Evolutionary conservation across 192 early-diverging fungal species (phyloP).

Genomic region (Entrophospora sp.): DNA sequence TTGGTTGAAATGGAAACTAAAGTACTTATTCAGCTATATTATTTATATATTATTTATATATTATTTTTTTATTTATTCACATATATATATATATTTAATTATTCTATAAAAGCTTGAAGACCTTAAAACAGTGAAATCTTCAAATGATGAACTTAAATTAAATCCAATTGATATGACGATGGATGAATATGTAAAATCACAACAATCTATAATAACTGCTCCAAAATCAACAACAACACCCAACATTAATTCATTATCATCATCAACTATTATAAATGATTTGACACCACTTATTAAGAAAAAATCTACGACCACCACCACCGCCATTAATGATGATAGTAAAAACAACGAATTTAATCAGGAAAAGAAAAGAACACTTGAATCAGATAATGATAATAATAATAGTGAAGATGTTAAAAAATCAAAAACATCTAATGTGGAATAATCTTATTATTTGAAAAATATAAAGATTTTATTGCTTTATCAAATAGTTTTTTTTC

Average conservation of each 20-base stretch:
- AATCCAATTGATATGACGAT: slow-evolving; percentile 12
- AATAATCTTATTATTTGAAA: too few relatives aligned
- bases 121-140: slow-evolving; percentile 23
- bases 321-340: too few relatives aligned
- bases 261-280: slow-evolving; percentile 33
- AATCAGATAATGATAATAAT: too few relatives aligned
- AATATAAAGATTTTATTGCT: too few relatives aligned
- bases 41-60: not conserved
- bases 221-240: not conserved
- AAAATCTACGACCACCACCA: too few relatives aligned
- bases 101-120: slow-evolving; percentile 32
- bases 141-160: slow-evolving; percentile 24
- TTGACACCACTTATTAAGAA: slow-evolving; percentile 39
- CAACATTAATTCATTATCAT: slow-evolving; percentile 6
- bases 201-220: not conserved
- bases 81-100: not conserved
- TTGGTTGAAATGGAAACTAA: slow-evolving; percentile 57
- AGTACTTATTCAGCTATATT: slow-evolving; percentile 23
- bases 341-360: too few relatives aligned
- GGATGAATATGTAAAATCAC: not conserved
- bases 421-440: too few relatives aligned
- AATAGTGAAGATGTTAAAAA: too few relatives aligned
- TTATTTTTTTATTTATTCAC: not conserved
- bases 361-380: too few relatives aligned
- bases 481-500: too few relatives aligned